Evolutionary conservation across 345 rosid genomes (phyloP), one percentile per base, ranked within the genome.

Genomic region (Eucalyptus cladocalyx): DNA sequence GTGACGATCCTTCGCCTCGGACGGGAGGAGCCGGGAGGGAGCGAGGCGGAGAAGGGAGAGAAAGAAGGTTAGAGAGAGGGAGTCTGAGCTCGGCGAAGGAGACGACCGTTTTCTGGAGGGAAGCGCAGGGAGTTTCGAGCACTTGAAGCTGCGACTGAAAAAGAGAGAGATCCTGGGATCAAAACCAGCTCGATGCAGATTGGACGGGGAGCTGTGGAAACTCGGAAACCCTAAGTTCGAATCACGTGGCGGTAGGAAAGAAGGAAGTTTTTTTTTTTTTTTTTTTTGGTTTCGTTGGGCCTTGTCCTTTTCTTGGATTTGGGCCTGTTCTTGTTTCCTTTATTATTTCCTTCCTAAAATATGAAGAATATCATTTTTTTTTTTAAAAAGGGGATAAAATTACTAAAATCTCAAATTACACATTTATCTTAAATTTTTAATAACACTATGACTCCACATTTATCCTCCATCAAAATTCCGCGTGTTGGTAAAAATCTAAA

Each of bases 181-280:
- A 87, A 88, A 53, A n/a, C 90, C 26, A 28, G 69, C 14, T 32
- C 34, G 30, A 19, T 6, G 90, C 28, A n/a, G n/a, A 76, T 15
- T 23, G 21, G 65, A 12, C n/a, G 34, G 53, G 28, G 89, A 49
- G 87, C 51, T 58, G 80, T 37, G 65, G 86, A 86, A 89, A 67
- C 48, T 40, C 18, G 16, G 62, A 93, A 95, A 92, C 95, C 95
- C 95, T 94, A 93, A 91, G 95, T 94, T 94, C 95, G 96, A 95
- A 62, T 94, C 96, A 58, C 90, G 28, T 14, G 51, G 93, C 91
- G 87, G 93, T 90, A 23, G 47, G 47, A 40, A 21, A 30, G 37
- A 53, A 76, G 62, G 60, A 69, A 45, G 8, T 83, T 24, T 53
- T 17, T 50, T 53, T 24, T 53, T 3, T 37, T 37, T 4, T 37